Base-by-base conservation (phyloP, 2,329 filamentous ascomycete species). In the Alternaria novae-zelandiae region DNA sequence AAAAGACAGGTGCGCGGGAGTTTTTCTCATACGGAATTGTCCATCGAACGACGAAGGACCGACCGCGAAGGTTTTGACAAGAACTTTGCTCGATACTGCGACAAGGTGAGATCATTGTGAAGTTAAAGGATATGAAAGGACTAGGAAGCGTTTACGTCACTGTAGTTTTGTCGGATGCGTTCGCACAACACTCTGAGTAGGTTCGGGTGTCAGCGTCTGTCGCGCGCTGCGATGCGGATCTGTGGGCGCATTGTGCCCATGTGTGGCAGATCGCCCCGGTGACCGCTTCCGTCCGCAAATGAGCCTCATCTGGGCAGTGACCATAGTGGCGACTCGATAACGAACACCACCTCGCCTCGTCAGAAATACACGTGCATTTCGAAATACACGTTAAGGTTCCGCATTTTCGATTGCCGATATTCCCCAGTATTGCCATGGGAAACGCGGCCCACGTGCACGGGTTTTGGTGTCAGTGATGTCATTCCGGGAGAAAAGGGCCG, bases 401-500 rank as follows among this genome's bases (percentile, higher is more conserved):
- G 32, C n/a, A 51, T n/a, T 53, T 50, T 11, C 11, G n/a, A 53
- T 15, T 58, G 56, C 56, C 56, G 23, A 58, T 32, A 6, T 58
- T 51, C 32, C 56, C 32, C 56, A 58, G 56, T 32, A 58, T 30
- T 44, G 32, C n/a, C 26, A 28, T 51, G 25, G 47, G 15, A 45
- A 59, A 25, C 21, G n/a, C 23, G 53, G 15, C 36, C 41, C 41
- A 54, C 20, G 47, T 59, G 36, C 57, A 28, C 23, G 26, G 26
- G 36, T 26, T 1, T 44, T 58, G 46, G 17, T 7, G 20, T 20
- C 41, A 30, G 44, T 60, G 53, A 57, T 45, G 41, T 57, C 54
- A 63, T 46, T 43, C n/a, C 23, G 36, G 21, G 45, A 53, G 0
- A 13, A 25, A 41, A 57, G 20, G 57, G 47, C 57, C 47, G 47